These are phyloP conservation scores for Claviceps sp. DNA, from an alignment of 2,329 filamentous ascomycete genomes.

Conservation along the genomic window DNA sequence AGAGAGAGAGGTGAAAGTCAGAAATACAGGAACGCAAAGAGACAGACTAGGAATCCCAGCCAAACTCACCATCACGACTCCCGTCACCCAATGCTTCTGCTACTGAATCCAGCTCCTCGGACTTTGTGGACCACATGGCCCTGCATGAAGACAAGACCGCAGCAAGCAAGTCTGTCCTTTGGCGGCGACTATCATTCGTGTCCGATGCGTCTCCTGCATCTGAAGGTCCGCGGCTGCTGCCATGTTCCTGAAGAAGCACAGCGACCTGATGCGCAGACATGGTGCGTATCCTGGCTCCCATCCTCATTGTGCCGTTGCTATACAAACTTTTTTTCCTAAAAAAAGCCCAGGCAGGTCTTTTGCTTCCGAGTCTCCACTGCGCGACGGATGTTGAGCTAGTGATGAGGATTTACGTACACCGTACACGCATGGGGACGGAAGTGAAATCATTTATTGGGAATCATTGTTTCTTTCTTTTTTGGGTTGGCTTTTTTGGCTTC, in stretches of 20 bases:
- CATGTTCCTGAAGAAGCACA: conserved; percentile 21
- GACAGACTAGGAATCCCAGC: background rate
- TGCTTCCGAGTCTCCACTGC: background rate
- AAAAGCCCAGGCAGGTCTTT: background rate
- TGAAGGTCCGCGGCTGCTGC: conserved; percentile 14
- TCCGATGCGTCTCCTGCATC: conserved; percentile 16
- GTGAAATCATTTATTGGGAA: background rate
- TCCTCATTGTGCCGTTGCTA: conserved; percentile 4
- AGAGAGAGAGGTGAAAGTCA: background rate
- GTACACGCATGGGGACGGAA: background rate
- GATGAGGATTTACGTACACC: background rate
- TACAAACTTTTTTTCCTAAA: background rate
- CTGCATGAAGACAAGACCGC: conserved; percentile 25
- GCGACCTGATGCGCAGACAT: conserved; percentile 26
- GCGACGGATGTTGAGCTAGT: background rate
- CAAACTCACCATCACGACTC: conserved; percentile 39
- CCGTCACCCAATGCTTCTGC: conserved; percentile 41
- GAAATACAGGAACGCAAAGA: background rate
- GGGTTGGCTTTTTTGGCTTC: background rate
- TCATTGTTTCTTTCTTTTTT: no score
- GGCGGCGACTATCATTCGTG: conserved; percentile 10
- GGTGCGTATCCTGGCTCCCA: conserved; percentile 8
- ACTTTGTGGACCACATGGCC: conserved; percentile 26
- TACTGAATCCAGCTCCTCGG: conserved; percentile 29
- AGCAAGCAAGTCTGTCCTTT: conserved; percentile 20